phyloP scores from a whole-genome alignment of 1,284 basidiomycete species.

The Taiwanofungus camphoratus region DNA sequence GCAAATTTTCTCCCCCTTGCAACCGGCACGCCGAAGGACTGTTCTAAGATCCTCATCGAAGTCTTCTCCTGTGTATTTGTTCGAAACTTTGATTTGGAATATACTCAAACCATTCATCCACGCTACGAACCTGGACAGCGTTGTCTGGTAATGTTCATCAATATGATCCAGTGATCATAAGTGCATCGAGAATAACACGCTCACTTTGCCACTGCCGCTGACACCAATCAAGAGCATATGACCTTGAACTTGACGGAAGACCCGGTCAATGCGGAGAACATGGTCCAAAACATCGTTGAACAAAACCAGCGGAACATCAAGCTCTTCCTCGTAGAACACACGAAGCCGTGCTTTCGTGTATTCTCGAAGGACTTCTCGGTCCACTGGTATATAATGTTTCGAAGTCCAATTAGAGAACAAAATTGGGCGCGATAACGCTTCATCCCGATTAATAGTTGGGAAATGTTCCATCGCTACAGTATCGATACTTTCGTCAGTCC shows the following conservation, averaged over 20 bases:
- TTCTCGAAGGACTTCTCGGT: slow-evolving; percentile 88
- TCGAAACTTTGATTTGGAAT: slow-evolving; percentile 98
- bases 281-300: slow-evolving; percentile 99
- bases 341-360: slow-evolving; percentile 95
- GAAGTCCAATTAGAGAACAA: slow-evolving; percentile 99
- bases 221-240: slow-evolving; percentile 96
- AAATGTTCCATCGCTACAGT: slow-evolving; percentile 83
- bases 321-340: slow-evolving; percentile 96
- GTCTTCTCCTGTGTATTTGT: slow-evolving; percentile 97
- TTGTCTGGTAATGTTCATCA: slow-evolving; percentile 58
- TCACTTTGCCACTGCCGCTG: slow-evolving; percentile 94
- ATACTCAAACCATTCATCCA: slow-evolving; percentile 99
- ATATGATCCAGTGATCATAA: not conserved
- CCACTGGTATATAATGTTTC: slow-evolving; percentile 94
- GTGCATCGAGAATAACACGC: slow-evolving; percentile 15
- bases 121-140: slow-evolving; percentile 95
- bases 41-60: slow-evolving; percentile 97
- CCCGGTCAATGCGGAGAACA: slow-evolving; percentile 94
- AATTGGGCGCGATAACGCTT: slow-evolving; percentile 85
- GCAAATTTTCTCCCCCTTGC: slow-evolving; percentile 98
- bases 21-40: slow-evolving; percentile 90
- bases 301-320: slow-evolving; percentile 96
- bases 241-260: slow-evolving; percentile 98
- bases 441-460: slow-evolving; percentile 83
- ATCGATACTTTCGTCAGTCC: slow-evolving; percentile 96